Evolutionary conservation across 352 stramenopile species (phyloP).

Genomic region (Phytophthora uliginosa): DNA sequence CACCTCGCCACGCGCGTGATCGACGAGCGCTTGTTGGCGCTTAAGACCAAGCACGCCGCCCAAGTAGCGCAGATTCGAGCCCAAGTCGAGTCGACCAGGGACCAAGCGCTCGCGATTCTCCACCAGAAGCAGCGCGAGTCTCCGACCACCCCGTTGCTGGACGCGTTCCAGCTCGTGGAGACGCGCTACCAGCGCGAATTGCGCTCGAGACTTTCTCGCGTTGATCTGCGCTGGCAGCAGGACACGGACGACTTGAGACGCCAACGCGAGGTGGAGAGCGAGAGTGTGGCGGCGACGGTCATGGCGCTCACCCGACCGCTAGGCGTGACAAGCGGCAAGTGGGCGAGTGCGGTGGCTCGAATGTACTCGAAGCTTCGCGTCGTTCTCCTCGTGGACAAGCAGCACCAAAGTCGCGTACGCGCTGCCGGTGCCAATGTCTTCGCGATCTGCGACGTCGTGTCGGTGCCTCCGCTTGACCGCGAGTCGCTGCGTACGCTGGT

Average conservation of each 20-base stretch:
- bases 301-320: slow-evolving; percentile 81
- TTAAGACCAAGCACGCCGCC: slow-evolving; percentile 50
- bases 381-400: slow-evolving; percentile 51
- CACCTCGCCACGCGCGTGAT: slow-evolving; percentile 64
- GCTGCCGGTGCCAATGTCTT: slow-evolving; percentile 39
- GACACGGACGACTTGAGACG: slow-evolving; percentile 69
- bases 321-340: slow-evolving; percentile 76
- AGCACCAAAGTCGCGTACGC: slow-evolving; percentile 25
- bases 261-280: slow-evolving; percentile 72
- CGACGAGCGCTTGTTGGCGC: slow-evolving; percentile 68
- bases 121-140: slow-evolving; percentile 50
- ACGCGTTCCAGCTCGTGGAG: slow-evolving; percentile 54
- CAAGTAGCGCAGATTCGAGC: slow-evolving; percentile 45
- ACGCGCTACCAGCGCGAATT: slow-evolving; percentile 33
- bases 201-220: slow-evolving; percentile 49
- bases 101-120: slow-evolving; percentile 33
- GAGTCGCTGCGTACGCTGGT: slow-evolving; percentile 44
- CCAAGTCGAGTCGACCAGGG: slow-evolving; percentile 38
- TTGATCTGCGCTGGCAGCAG: slow-evolving; percentile 68
- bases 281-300: slow-evolving; percentile 76
- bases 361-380: slow-evolving; percentile 62
- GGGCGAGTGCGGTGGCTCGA: slow-evolving; percentile 69
- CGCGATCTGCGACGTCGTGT: slow-evolving; percentile 40
- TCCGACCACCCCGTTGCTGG: slow-evolving; percentile 15
- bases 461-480: slow-evolving; percentile 30